Evolutionary conservation across 1,284 basidiomycete species (phyloP).

Genomic region (Cutaneotrichosporon sp.): DNA sequence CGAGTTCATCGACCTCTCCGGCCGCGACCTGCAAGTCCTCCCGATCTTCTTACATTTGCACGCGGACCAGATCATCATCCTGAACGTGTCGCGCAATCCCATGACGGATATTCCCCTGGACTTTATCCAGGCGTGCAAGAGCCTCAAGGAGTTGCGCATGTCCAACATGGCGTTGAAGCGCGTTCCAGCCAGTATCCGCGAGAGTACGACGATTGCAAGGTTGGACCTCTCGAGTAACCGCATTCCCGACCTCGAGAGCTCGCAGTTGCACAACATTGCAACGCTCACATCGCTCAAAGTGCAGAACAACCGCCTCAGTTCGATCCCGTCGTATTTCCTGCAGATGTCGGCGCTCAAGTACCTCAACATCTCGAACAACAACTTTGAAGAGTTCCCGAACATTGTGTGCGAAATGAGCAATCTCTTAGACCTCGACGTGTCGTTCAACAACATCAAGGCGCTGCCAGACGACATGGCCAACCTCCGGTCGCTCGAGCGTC

Average conservation of each 20-base stretch:
- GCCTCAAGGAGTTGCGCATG: slow-evolving; percentile 79
- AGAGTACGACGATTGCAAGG: slow-evolving; percentile 71
- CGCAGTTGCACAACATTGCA: slow-evolving; percentile 73
- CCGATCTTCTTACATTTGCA: slow-evolving; percentile 86
- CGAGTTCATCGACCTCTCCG: slow-evolving; percentile 80
- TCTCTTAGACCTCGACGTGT: slow-evolving; percentile 85
- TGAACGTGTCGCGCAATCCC: slow-evolving; percentile 91
- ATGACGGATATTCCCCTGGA: slow-evolving; percentile 95
- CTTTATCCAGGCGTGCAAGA: slow-evolving; percentile 87
- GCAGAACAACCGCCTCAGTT: slow-evolving; percentile 90
- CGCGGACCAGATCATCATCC: slow-evolving; percentile 78
- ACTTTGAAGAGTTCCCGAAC: slow-evolving; percentile 75
- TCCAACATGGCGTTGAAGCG: slow-evolving; percentile 95
- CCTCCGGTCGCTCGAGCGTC: slow-evolving; percentile 66
- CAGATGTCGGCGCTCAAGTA: slow-evolving; percentile 69
- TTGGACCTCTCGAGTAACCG: slow-evolving; percentile 93
- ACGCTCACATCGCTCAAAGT: slow-evolving; percentile 72
- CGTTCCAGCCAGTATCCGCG: slow-evolving; percentile 79
- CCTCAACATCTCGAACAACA: slow-evolving; percentile 97
- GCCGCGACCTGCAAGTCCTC: slow-evolving; percentile 80
- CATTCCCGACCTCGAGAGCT: slow-evolving; percentile 84
- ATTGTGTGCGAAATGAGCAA: slow-evolving; percentile 73
- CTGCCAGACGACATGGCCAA: slow-evolving; percentile 78
- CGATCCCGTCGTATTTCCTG: slow-evolving; percentile 81
- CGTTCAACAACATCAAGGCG: slow-evolving; percentile 85